Base-by-base conservation (phyloP, 768 basidiomycete species). In the Leccinum longicurvipes region DNA sequence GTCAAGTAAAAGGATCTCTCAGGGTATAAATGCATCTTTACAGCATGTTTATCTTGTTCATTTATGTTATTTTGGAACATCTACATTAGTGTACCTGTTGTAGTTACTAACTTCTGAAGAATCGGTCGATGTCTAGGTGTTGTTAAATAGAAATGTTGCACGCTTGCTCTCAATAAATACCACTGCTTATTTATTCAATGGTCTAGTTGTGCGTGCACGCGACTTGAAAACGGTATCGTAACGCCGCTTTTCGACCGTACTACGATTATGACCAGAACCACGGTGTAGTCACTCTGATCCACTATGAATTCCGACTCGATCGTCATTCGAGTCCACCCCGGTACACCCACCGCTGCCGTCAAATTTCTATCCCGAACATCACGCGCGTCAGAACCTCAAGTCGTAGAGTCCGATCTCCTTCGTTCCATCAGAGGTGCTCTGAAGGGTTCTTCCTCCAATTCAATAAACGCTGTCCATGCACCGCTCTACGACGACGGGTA, bases 341-440 rank as follows among this genome's bases (percentile, higher is more conserved):
- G 71, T 27, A 66, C 73, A 28, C 70, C 72, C 39, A 79, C 81
- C 36, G 74, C 80, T 44, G 80, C 81, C 27, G 62, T 67, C 56
- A 67, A 73, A 54, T 76, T 75, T 59, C 72, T 84, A 17, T 60
- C 73, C 27, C 66, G 67, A 27, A 59, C 70, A 48, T 53, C 70
- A 45, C 47, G 31, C 34, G 0, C 39, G 14, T 34, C 59, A 14
- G 59, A 52, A 51, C 31, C 55, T 14, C 53, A 49, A 2, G 29
- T 56, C 19, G 23, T 51, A 41, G 71, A 71, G 31, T 78, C 79
- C 12, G 62, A 66, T 17, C 72, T 90, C 1, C 74, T 89, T 36
- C 75, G 73, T 54, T 74, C 86, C 24, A 85, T 89, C 51, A 79
- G 79, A 36, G 68, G 67, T n/a, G 85, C 83, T 14, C 73, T 89